Evolutionary conservation across 2,329 filamentous ascomycete genomes (phyloP).

Genomic region (Daldinia sp.): DNA sequence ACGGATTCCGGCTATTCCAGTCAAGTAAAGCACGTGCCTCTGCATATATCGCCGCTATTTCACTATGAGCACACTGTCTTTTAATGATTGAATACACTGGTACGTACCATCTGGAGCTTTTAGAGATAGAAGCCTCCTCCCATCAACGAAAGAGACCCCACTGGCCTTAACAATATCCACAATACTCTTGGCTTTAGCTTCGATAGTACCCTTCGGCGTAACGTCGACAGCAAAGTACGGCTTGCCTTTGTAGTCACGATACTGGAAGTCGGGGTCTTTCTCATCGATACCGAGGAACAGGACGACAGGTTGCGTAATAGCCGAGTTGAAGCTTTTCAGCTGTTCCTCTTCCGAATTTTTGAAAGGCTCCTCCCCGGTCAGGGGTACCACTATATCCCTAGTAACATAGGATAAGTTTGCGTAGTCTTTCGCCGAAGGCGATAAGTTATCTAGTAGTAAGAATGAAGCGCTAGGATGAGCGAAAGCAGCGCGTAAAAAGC

Average conservation of each 20-base stretch:
- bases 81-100: not conserved
- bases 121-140: slow-evolving; percentile 60
- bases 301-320: slow-evolving; percentile 74
- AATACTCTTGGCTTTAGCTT: slow-evolving; percentile 71
- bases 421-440: slow-evolving; percentile 74
- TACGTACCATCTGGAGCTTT: slow-evolving; percentile 61
- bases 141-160: slow-evolving; percentile 74
- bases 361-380: slow-evolving; percentile 81
- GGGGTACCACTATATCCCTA: slow-evolving; percentile 74
- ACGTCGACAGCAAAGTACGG: slow-evolving; percentile 94
- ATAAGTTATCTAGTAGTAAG: slow-evolving; percentile 81
- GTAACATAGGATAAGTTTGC: slow-evolving; percentile 75
- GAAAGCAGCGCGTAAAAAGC: slow-evolving; percentile 77
- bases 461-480: slow-evolving; percentile 75
- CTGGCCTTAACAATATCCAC: slow-evolving; percentile 68
- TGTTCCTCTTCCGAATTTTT: slow-evolving; percentile 77
- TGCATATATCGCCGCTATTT: slow-evolving; percentile 85
- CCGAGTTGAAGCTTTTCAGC: slow-evolving; percentile 80
- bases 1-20: slow-evolving; percentile 94
- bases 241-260: slow-evolving; percentile 78
- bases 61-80: slow-evolving; percentile 9
- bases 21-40: slow-evolving; percentile 89
- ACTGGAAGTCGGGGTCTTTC: slow-evolving; percentile 63
- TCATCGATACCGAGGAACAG: slow-evolving; percentile 90
- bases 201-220: slow-evolving; percentile 75